phyloP scores from a whole-genome alignment of 2,329 filamentous ascomycete genomes.

The Ophiostoma piceae region DNA sequence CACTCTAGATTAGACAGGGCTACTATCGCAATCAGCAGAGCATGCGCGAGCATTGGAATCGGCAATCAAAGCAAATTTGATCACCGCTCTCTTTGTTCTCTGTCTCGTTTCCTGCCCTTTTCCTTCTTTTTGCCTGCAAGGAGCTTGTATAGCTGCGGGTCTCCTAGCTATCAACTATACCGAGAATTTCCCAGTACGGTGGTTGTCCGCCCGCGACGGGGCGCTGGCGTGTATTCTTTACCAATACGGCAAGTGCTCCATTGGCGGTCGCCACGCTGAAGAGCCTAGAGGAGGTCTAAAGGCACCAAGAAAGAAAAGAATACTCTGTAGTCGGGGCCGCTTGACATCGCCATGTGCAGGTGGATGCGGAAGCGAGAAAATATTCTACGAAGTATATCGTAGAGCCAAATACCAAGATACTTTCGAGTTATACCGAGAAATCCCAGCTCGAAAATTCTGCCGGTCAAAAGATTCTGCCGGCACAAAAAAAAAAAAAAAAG shows the following conservation, averaged over 20 bases:
- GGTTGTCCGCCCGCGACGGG: conserved; percentile 9
- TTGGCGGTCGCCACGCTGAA: conserved; percentile 9
- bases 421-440: background rate
- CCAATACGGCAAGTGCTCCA: background rate
- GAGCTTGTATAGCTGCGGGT: conserved; percentile 7
- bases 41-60: background rate
- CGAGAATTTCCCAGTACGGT: background rate
- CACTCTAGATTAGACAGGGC: background rate
- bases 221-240: background rate
- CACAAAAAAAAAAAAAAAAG: conserved; percentile 6
- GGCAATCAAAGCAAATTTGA: conserved; percentile 7
- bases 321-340: background rate
- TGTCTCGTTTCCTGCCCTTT: background rate
- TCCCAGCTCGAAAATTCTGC: conserved; percentile 8
- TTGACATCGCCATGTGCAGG: background rate
- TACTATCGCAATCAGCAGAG: background rate
- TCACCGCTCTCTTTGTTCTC: conserved; percentile 13
- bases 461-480: conserved; percentile 14
- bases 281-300: background rate
- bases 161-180: too few species aligned
- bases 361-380: background rate
- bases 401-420: background rate
- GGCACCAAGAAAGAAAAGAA: background rate
- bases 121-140: background rate
- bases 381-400: background rate